Base-by-base conservation (phyloP, 345 rosid species). In the Cardamine chenopodiifolia region DNA sequence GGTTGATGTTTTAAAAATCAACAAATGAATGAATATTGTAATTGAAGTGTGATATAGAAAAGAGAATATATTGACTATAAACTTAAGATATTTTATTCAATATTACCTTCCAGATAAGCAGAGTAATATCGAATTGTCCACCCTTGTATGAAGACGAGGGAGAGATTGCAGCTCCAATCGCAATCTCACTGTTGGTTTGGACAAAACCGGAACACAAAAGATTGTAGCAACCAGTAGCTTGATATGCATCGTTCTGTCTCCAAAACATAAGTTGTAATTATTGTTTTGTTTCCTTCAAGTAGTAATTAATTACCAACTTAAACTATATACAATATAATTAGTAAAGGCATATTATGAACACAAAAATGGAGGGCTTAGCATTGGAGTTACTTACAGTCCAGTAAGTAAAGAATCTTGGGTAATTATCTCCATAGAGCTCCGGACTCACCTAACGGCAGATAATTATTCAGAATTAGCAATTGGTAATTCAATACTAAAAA, bases 211-310 rank as follows among this genome's bases (percentile, higher is more conserved):
- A 90, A 75, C 99, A 96, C 12, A 92, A 83, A 78, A 96, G 80
- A 82, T 96, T 96, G 79, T 92, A 96, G 81, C 99, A 96, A 11
- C 99, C 99, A 1, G 98, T 96, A 19, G 97, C 90, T 81, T 92
- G 99, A 66, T 96, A 96, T 31, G 99, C 94, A 76, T 96, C 99
- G 1, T 79, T 86, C 99, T 96, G 64, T 68, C 32, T 1, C 69
- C 64, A 68, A 67, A 72, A 18, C 37, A 72, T 52, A 50, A 65
- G 2, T 28, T n/a, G n/a, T n/a, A n/a, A n/a, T n/a, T n/a, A n/a
- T n/a, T n/a, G n/a, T n/a, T n/a, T n/a, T n/a, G n/a, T n/a, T n/a
- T n/a, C n/a, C n/a, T n/a, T n/a, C n/a, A n/a, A 35, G 6, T 59
- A 35, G 6, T 59, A 17, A 29, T 78, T 40, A 65, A 5, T 57